Conservation (phyloP, 1,284 basidiomycete genomes). For the Fomitiporia mediterranea region DNA sequence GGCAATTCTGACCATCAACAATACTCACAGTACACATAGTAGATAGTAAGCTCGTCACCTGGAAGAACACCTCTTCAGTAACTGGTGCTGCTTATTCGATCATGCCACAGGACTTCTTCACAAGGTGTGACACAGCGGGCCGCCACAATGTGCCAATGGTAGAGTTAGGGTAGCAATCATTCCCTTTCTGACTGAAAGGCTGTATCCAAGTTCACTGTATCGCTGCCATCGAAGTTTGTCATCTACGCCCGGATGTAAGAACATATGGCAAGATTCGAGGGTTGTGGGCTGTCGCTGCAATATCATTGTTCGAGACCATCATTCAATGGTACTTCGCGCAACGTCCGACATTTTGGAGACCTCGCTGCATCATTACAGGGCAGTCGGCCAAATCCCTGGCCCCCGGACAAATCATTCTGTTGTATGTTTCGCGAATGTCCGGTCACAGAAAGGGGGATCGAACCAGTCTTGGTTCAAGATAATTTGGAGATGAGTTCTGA, state of each 20-base stretch:
- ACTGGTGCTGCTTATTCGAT: no score
- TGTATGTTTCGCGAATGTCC: conserved; percentile 1
- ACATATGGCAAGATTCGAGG: not conserved
- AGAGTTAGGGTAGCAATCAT: no score
- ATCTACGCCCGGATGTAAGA: not conserved
- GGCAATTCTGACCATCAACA: no score
- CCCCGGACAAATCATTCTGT: not conserved
- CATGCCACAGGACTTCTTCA: no score
- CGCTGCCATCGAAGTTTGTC: no score
- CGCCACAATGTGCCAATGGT: no score
- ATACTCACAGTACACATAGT: no score
- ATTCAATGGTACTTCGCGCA: not conserved
- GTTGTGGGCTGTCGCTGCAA: not conserved
- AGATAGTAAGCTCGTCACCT: no score
- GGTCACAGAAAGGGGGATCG: not conserved
- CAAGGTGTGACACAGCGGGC: no score
- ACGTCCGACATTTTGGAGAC: not conserved
- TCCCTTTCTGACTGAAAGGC: no score
- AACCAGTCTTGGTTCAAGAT: not conserved
- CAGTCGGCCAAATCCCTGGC: not conserved
- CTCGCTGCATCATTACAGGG: not conserved
- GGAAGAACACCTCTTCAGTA: no score
- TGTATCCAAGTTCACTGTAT: no score
- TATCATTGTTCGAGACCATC: not conserved
- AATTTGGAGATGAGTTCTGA: not conserved